These are phyloP conservation scores for Picochlorum sp. DNA, from an alignment of 139 green algal species.

Conservation along the genomic window DNA sequence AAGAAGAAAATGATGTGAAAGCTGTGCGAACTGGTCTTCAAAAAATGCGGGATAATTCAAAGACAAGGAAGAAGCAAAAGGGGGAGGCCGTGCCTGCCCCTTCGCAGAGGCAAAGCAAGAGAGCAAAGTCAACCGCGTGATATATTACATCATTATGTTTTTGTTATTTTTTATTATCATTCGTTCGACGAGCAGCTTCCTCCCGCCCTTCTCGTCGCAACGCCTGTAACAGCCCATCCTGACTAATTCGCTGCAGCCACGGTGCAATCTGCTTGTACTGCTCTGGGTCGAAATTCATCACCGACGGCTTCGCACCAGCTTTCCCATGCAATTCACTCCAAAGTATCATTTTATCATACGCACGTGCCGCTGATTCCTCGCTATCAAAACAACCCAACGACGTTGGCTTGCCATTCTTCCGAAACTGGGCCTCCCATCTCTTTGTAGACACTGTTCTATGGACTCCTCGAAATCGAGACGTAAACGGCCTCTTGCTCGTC, in stretches of 20 bases:
- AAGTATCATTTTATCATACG: conserved; percentile 93
- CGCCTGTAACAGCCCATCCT: conserved; percentile 75
- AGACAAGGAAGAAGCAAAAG: conserved; percentile 26
- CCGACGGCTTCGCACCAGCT: conserved; percentile 61
- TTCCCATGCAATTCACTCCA: conserved; percentile 81
- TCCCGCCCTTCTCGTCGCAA: conserved; percentile 62
- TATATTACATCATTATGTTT: too few relatives aligned
- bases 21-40: conserved; percentile 20
- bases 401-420: conserved; percentile 74
- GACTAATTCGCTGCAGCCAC: conserved; percentile 51
- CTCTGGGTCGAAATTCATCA: conserved; percentile 78
- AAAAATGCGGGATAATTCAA: conserved; percentile 22
- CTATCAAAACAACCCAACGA: conserved; percentile 75
- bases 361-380: conserved; percentile 74
- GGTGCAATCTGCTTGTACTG: conserved; percentile 71
- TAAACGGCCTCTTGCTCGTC: conserved; percentile 52
- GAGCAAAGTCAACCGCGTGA: too few relatives aligned
- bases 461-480: conserved; percentile 72
- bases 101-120: neutral
- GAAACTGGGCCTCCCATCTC: conserved; percentile 85
- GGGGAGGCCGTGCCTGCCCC: neutral
- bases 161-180: too few relatives aligned
- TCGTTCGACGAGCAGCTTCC: conserved; percentile 44
- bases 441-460: conserved; percentile 86
- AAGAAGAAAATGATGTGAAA: conserved; percentile 55